A percentile compares a stretch with the other conserved stretches of the same genome.
These are phyloP conservation scores for Lachancea dasiensis DNA, from an alignment of 805 yeast species.

Conservation along the genomic window DNA sequence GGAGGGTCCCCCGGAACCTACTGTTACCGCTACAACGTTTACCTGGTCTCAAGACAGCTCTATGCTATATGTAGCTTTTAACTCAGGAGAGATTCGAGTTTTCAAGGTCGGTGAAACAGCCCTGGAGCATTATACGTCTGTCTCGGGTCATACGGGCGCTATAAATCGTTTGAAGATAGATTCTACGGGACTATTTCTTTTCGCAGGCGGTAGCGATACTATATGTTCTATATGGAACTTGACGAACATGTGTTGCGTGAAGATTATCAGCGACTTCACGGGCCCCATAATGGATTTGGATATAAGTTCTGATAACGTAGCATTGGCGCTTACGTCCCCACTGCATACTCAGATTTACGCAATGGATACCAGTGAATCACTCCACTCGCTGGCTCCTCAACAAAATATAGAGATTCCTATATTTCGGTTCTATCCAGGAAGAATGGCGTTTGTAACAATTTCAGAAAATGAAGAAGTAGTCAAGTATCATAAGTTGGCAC, in stretches of 20 bases:
- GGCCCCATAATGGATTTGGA: conserved; percentile 20
- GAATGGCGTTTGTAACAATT: conserved; percentile 19
- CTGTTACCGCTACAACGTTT: conserved; percentile 2
- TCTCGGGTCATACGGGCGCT: conserved; percentile 47
- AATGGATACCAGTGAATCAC: background rate
- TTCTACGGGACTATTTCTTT: conserved; percentile 45
- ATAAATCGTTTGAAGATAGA: conserved; percentile 44
- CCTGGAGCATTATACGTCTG: conserved; percentile 13
- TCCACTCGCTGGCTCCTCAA: background rate
- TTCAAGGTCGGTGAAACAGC: conserved; percentile 11
- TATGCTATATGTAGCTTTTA: conserved; percentile 42
- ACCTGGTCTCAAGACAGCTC: conserved; percentile 32
- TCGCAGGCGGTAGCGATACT: conserved; percentile 42
- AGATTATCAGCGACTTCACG: conserved; percentile 15
- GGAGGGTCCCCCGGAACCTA: too few relatives aligned
- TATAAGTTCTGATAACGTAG: conserved; percentile 21
- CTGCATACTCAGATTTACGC: conserved; percentile 1
- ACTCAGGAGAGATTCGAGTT: conserved; percentile 39
- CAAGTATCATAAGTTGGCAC: conserved; percentile 7
- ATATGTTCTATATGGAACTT: conserved; percentile 24
- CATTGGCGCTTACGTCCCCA: conserved; percentile 13
- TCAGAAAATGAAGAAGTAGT: conserved; percentile 19
- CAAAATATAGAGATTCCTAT: background rate
- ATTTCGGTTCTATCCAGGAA: conserved; percentile 24
- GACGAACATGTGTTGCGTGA: conserved; percentile 15